Evolutionary conservation across 306 rosid genomes (phyloP), one percentile per base, ranked within the genome.

Genomic region (Vigna angularis): DNA sequence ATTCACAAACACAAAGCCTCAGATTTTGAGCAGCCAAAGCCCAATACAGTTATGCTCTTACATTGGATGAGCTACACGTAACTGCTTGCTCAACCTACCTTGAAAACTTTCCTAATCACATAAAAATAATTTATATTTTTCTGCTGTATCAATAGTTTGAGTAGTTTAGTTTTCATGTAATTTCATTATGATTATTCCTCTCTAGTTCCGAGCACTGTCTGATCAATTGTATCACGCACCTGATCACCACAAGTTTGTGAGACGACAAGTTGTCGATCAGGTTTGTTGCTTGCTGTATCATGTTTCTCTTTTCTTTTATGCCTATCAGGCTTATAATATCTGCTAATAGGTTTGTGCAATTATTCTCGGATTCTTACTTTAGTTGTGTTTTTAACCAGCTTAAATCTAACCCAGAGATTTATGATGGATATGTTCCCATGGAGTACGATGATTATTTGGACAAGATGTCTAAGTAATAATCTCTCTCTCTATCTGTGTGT

Each of bases 371-470:
- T 86, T 75, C 80, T 83, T 73, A 80, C 74, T 75, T 58, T 22
- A 22, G 18, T 86, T 44, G 44, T 66, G 53, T 26, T 64, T 70
- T 51, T 56, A 36, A 45, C 70, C 88, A 93, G 97, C 96, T 93
- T 15, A 93, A 77, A 84, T 82, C 92, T 57, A 88, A 83, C 68
- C 90, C 91, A 7, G 96, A 89, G 81, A 84, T 42, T 50, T 93
- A 93, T 12, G 93, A 90, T 77, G 97, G 92, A 64, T 93, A 89
- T 78, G 97, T 93, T 80, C 97, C 97, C 11, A 93, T 93, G 97
- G 92, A 77, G 55, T 93, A 87, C 52, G 86, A 58, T 63, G 93
- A 90, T 26, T 93, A 93, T 86, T 74, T 89, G 89, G 92, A 85
- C 77, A 90, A 77, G 78, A 90, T 93, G 90, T 89, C 97, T 58